These are phyloP conservation scores for Backusella parvicylindrica DNA, from an alignment of 192 early-diverging fungal species.

Conservation along the genomic window DNA sequence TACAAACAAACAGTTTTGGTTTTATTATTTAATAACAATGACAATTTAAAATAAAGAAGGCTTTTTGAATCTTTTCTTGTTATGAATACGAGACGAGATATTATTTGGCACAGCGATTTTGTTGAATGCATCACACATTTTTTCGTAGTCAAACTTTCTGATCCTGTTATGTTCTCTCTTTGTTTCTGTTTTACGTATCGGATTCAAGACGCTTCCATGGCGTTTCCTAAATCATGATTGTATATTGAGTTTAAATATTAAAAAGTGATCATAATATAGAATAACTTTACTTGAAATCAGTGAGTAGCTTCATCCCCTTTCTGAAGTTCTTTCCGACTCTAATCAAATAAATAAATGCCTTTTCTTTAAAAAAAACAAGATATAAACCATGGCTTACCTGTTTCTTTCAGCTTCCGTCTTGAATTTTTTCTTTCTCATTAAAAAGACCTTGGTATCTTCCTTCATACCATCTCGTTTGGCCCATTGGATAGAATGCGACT, in stretches of 20 bases:
- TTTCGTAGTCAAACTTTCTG: neutral
- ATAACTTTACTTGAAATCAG: neutral
- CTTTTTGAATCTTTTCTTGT: neutral
- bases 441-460: neutral
- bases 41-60: neutral
- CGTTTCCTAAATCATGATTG: neutral
- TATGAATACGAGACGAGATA: neutral
- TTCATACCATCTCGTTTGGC: neutral
- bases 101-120: neutral
- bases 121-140: neutral
- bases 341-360: neutral
- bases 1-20: no score
- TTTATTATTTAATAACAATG: no score
- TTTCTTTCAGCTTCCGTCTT: neutral
- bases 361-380: neutral
- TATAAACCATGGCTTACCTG: neutral
- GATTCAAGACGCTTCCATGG: neutral
- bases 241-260: no score
- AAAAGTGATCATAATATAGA: no score
- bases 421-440: neutral
- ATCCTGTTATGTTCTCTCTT: neutral
- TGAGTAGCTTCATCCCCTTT: neutral
- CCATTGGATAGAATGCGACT: neutral
- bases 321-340: neutral
- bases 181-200: neutral